phyloP scores from a whole-genome alignment of 2,329 filamentous ascomycete species.

The Zymoseptoria tritici region DNA sequence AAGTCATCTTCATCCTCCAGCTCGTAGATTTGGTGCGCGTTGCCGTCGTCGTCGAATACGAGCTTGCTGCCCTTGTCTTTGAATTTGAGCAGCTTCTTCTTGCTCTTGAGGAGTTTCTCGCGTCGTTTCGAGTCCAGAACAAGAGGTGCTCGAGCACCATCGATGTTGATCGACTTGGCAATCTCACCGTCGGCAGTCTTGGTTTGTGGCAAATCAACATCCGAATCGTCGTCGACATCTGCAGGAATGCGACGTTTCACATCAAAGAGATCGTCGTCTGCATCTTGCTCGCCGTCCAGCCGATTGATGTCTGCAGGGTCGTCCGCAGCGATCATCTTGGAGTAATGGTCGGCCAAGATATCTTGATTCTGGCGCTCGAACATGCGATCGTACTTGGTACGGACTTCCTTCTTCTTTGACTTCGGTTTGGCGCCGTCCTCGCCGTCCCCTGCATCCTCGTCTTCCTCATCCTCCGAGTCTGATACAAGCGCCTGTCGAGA shows the following conservation, averaged over 20 bases:
- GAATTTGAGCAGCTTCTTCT: constrained; percentile 89
- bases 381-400: constrained; percentile 97
- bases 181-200: constrained; percentile 40
- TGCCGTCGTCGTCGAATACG: constrained; percentile 87
- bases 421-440: constrained; percentile 41
- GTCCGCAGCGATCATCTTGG: constrained; percentile 67
- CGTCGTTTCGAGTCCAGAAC: constrained; percentile 90
- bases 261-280: constrained; percentile 70
- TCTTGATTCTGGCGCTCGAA: constrained; percentile 96
- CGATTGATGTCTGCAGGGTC: constrained; percentile 33
- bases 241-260: constrained; percentile 81
- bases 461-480: constrained; percentile 54
- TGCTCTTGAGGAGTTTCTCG: constrained; percentile 89
- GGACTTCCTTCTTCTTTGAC: constrained; percentile 58
- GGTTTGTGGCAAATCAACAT: constrained; percentile 34
- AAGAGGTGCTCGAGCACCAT: constrained; percentile 61
- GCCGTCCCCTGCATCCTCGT: constrained; percentile 47
- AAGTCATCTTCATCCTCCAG: constrained; percentile 81
- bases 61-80: constrained; percentile 80
- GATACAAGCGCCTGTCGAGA: constrained; percentile 54
- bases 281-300: constrained; percentile 28
- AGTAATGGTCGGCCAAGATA: constrained; percentile 87
- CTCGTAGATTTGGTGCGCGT: constrained; percentile 77
- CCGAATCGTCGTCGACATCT: constrained; percentile 38
- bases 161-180: constrained; percentile 56